Percentiles rank a stretch among this genome's conserved stretches.
Conservation (phyloP, 1,139 yeast genomes). For the Yamadazyma dendronema region DNA sequence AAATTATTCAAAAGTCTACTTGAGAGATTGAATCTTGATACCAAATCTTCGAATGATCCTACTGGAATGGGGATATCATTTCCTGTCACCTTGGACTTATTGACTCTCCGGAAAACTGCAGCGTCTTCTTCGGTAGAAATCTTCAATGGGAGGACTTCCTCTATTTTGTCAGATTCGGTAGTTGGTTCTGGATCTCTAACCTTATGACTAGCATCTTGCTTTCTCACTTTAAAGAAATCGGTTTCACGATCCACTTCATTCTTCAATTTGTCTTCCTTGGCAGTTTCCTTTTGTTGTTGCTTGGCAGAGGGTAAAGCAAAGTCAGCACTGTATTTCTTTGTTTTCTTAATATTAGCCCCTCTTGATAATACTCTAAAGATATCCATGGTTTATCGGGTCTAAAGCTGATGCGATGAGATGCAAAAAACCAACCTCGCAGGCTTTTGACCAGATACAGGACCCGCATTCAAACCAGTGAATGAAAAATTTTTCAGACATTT, state of each 20-base stretch:
- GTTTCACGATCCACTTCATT: conserved; percentile 17
- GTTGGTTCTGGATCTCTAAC: conserved; percentile 22
- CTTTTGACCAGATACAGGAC: not conserved
- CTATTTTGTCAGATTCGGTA: conserved; percentile 14
- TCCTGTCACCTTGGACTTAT: conserved; percentile 69
- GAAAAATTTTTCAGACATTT: conserved; percentile 5
- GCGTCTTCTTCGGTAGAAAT: conserved; percentile 61
- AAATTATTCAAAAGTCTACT: conserved; percentile 63
- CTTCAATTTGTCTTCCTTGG: conserved; percentile 16
- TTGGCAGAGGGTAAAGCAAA: conserved; percentile 39
- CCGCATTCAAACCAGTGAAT: conserved; percentile 2
- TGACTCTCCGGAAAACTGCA: conserved; percentile 47
- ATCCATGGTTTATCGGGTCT: conserved; percentile 55
- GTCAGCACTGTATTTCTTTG: conserved; percentile 43
- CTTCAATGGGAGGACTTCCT: conserved; percentile 38
- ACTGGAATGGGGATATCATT: conserved; percentile 82
- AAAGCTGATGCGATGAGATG: conserved; percentile 6
- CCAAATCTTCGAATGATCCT: conserved; percentile 81
- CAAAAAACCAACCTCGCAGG: conserved; percentile 1
- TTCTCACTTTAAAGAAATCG: conserved; percentile 29
- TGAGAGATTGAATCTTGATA: conserved; percentile 65
- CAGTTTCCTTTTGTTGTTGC: conserved; percentile 14
- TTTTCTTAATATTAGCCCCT: conserved; percentile 76
- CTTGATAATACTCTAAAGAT: conserved; percentile 80
- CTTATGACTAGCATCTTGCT: conserved; percentile 50